Base-by-base conservation (phyloP, 2,329 filamentous ascomycete genomes). In the Colletotrichum chrysophilum region DNA sequence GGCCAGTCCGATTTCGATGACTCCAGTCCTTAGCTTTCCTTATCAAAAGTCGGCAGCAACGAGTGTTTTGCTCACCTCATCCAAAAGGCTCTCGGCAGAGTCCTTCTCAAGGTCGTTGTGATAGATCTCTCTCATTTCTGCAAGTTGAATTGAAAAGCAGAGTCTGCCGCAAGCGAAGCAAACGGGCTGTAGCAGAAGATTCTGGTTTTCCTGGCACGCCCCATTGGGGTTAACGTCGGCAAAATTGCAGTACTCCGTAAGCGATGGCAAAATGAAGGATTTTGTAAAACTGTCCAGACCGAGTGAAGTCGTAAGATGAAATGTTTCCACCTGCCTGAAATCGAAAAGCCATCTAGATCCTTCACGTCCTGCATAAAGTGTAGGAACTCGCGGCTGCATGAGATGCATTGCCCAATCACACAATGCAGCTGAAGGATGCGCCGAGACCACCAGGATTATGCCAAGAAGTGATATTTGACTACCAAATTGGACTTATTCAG, bases 81-180 rank as follows among this genome's bases (percentile, higher is more conserved):
- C 30, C 5, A 66, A 16, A 26, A 70, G 32, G 7, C 56, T 58
- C 21, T 76, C 74, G 3, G 36, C 12, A 7, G 65, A 74, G n/a
- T 74, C 58, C 43, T 70, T 13, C 12, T 68, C 38, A 3, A 55
- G 48, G 1, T 30, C 21, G 26, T 60, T 66, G 4, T 74, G 43
- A 26, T 76, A 76, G 18, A 52, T 14, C 0, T 76, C 70, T n/a
- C 28, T 74, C 70, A 76, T 76, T 52, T n/a, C 30, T 8, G 36
- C 1, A 4, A 21, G 2, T 52, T 52, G 10, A 24, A 4, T 0
- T 52, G 43, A 52, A 13, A 0, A 21, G 6, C 1, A 24, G 1
- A 52, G n/a, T 13, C n/a, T 52, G 4, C 43, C 10, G n/a, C n/a
- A 10, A 5, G n/a, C 9, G 10, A 48, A 21, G n/a, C 43, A 13